Evolutionary conservation across 2,329 filamentous ascomycete genomes (phyloP).

Genomic region (Leptographium wingfieldii): DNA sequence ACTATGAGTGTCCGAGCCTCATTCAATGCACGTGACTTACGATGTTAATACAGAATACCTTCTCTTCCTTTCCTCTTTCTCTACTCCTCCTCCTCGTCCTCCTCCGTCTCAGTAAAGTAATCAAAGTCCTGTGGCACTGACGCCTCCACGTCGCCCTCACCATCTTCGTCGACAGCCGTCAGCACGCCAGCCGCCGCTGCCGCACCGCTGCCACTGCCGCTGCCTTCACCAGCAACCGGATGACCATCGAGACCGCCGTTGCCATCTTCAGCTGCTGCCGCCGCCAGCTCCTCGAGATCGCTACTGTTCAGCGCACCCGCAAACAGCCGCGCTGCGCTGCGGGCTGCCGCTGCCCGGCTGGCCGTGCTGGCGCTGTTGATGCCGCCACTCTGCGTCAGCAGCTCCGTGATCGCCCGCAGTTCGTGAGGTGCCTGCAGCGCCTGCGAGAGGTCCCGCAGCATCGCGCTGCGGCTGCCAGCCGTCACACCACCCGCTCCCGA

Average conservation of each 20-base stretch:
- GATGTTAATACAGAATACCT: no score
- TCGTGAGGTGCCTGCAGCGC: constrained; percentile 10
- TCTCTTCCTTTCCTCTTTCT: no score
- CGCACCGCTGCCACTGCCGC: constrained; percentile 12
- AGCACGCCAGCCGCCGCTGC: constrained; percentile 39
- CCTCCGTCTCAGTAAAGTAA: constrained; percentile 57
- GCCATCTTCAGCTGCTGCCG: constrained; percentile 13
- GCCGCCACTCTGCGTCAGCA: constrained; percentile 14
- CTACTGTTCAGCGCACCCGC: constrained; percentile 6
- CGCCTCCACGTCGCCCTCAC: constrained; percentile 61
- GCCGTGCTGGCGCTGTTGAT: constrained; percentile 16
- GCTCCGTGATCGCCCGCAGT: constrained; percentile 28
- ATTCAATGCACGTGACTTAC: no score
- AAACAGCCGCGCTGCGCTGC: constrained; percentile 13
- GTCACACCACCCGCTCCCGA: constrained; percentile 3
- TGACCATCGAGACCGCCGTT: constrained; percentile 28
- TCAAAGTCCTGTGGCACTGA: constrained; percentile 60
- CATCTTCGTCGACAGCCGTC: constrained; percentile 73
- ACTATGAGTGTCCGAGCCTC: no score
- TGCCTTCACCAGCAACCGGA: not conserved
- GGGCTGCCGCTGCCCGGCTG: constrained; percentile 20
- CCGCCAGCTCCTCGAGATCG: constrained; percentile 6
- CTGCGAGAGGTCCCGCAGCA: constrained; percentile 9
- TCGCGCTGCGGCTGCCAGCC: constrained; percentile 8
- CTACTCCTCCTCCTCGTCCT: constrained; percentile 12